phyloP scores from a whole-genome alignment of 2,329 filamentous ascomycete species.

The Dryadomyces sulphureus region DNA sequence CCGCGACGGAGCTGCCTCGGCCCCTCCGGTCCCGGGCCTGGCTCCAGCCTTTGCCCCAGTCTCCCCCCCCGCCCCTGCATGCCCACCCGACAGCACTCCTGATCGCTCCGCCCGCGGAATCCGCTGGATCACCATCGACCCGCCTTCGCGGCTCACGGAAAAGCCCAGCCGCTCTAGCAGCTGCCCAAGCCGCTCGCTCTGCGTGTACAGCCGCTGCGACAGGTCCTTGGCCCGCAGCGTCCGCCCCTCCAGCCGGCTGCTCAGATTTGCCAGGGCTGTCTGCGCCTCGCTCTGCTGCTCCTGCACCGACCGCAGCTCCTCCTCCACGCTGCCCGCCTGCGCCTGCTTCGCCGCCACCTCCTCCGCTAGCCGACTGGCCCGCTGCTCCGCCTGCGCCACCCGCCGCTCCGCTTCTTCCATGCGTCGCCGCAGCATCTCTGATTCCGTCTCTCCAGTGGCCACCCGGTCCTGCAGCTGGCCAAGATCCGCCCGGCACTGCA shows the following conservation, averaged over 20 bases:
- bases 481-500: constrained; percentile 55
- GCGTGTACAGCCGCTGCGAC: constrained; percentile 66
- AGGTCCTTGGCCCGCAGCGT: constrained; percentile 66
- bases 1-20: constrained; percentile 27
- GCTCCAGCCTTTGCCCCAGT: neutral
- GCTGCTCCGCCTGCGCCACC: constrained; percentile 61
- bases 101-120: constrained; percentile 44
- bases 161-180: constrained; percentile 82
- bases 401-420: constrained; percentile 60
- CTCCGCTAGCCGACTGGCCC: constrained; percentile 50
- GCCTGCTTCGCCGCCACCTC: constrained; percentile 62
- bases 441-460: constrained; percentile 70
- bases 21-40: neutral
- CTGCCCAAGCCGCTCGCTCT: constrained; percentile 70
- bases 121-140: constrained; percentile 62
- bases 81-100: constrained; percentile 37
- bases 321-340: constrained; percentile 60
- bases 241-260: constrained; percentile 50
- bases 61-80: neutral
- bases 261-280: constrained; percentile 32
- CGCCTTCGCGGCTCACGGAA: constrained; percentile 58
- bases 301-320: constrained; percentile 55
- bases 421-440: constrained; percentile 60
- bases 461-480: constrained; percentile 55
- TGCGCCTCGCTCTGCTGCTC: constrained; percentile 48